Base-by-base conservation (phyloP, 345 rosid species). In the Salix viminalis region DNA sequence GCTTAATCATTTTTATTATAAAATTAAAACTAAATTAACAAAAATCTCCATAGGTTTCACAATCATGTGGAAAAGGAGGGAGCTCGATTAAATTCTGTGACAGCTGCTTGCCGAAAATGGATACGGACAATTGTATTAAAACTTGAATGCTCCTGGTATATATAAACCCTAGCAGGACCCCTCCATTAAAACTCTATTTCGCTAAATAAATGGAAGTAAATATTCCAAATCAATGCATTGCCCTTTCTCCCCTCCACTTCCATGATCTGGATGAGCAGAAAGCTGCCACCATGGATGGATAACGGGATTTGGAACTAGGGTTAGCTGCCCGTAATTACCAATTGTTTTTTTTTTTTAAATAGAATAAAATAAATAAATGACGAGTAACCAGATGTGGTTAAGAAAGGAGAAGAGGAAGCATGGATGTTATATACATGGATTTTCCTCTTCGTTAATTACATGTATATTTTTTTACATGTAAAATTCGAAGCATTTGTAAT, bases 121-220 rank as follows among this genome's bases (percentile, higher is more conserved):
- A 48, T 61, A 16, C 70, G 32, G 32, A 32, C 60, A 79, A 70
- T 24, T 46, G 50, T 73, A 70, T 12, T 32, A 21, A 15, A 72
- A 28, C 67, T 78, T 75, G 34, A 67, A 62, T 67, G 69, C 60
- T 7, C 28, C 26, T 7, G 24, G 2, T 56, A 32, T 30, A 42
- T 11, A 13, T 7, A 44, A 44, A 44, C 19, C 50, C 32, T 28
- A 80, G 58, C 68, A 37, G 52, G 28, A 24, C 54, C 70, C 76
- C 61, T 54, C 73, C 67, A 75, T 14, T 42, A 46, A 73, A 75
- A 58, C 79, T 73, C 23, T 62, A 21, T 37, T 67, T 77, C 68
- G 72, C 69, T 14, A 2, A 14, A 13, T 44, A 44, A 44, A 44
- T 79, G 61, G 52, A 30, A 70, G 50, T 18, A 70, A 70, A 26